These are phyloP conservation scores for Ophiobolus disseminans DNA, from an alignment of 2,329 filamentous ascomycete genomes.

Conservation along the genomic window DNA sequence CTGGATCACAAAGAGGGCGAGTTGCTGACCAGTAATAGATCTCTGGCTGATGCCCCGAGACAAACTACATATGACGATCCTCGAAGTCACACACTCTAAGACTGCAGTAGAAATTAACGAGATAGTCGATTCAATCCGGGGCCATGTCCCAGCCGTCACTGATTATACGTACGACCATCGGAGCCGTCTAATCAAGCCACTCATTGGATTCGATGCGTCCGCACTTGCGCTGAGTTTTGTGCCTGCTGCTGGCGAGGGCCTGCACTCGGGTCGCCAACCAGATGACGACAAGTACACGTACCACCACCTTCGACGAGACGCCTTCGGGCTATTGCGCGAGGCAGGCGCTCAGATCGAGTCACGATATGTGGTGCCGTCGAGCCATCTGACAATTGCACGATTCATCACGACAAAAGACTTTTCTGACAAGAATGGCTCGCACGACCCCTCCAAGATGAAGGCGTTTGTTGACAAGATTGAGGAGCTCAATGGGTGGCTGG, in stretches of 20 bases:
- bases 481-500: slow-evolving; percentile 77
- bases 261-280: slow-evolving; percentile 40
- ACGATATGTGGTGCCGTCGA: slow-evolving; percentile 86
- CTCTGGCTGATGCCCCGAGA: slow-evolving; percentile 86
- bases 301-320: slow-evolving; percentile 84
- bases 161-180: slow-evolving; percentile 72
- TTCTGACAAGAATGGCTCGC: slow-evolving; percentile 49
- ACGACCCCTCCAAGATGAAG: slow-evolving; percentile 63
- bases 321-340: slow-evolving; percentile 68
- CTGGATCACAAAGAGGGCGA: background rate
- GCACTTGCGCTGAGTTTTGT: slow-evolving; percentile 88
- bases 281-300: slow-evolving; percentile 78
- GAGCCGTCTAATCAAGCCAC: slow-evolving; percentile 78
- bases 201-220: slow-evolving; percentile 82
- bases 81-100: slow-evolving; percentile 84
- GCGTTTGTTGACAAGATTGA: slow-evolving; percentile 75
- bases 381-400: slow-evolving; percentile 85
- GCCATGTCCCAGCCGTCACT: slow-evolving; percentile 65
- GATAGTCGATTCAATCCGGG: slow-evolving; percentile 65
- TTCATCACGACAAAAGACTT: slow-evolving; percentile 74
- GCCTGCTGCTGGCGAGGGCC: slow-evolving; percentile 71
- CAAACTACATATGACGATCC: slow-evolving; percentile 81
- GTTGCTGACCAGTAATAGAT: slow-evolving; percentile 54
- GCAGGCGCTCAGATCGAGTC: slow-evolving; percentile 75
- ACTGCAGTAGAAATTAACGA: slow-evolving; percentile 71